Base-by-base conservation (phyloP, 2,329 filamentous ascomycete species). In the Apiospora sp. region DNA sequence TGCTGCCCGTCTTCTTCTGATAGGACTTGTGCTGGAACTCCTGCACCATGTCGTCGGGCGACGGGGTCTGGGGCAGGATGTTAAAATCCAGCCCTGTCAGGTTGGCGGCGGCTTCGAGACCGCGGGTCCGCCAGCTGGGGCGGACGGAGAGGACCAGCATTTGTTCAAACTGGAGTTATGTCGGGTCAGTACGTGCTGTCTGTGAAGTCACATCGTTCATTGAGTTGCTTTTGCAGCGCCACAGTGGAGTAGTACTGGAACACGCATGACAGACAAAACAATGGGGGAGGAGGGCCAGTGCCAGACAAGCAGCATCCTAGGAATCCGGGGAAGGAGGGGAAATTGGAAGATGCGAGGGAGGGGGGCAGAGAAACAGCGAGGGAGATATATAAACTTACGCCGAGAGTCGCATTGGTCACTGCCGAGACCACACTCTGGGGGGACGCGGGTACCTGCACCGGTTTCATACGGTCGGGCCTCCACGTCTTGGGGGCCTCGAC, bases 81-180 rank as follows among this genome's bases (percentile, higher is more conserved):
- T 74, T 74, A 64, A 83, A 75, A 13, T 79, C 72, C 27, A 84
- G 76, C 19, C 78, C 78, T 1, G 79, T 81, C n/a, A 80, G 74
- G 4, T 77, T 75, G 1, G 81, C 82, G 1, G 82, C 82, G 2
- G 80, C 80, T 19, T 78, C 71, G 7, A 84, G 79, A 2, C 82
- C 82, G 44, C 80, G 75, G 4, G 80, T 81, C 13, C 82, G 79
- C 82, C 82, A 83, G 74, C 78, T 81, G 1, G 80, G 79, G 16
- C 77, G 75, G 46, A 72, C 74, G 16, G 81, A 82, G 7, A 83
- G 75, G 13, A 78, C 78, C 34, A 83, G 71, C 67, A 83, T 77
- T 71, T 79, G 73, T 71, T 80, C 68, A 34, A 77, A 77, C 75
- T 77, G 64, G 27, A 30, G 41, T 16, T n/a, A 48, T 10, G 24